Percentiles rank a stretch among this genome's conserved stretches.
Evolutionary conservation across 345 rosid genomes (phyloP).

Genomic region (Psidium friedrichsthalianum): DNA sequence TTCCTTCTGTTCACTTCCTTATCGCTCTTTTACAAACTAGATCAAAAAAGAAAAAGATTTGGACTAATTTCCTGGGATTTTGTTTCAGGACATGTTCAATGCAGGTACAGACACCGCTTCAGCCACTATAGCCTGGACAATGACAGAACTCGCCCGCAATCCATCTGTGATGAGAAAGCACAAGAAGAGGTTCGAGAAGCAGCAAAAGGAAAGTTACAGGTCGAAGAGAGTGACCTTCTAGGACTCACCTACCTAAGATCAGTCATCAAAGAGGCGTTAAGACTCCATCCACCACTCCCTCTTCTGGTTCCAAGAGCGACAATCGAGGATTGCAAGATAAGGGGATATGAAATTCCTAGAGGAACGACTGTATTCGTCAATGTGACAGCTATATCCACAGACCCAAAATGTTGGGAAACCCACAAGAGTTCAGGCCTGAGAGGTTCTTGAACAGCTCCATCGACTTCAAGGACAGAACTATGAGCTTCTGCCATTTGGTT

Average conservation of each 20-base stretch:
- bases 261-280: slow-evolving; percentile 16
- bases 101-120: slow-evolving; percentile 33
- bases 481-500: slow-evolving; percentile 47
- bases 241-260: slow-evolving; percentile 15
- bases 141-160: slow-evolving; percentile 23
- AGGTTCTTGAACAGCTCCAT: slow-evolving; percentile 23
- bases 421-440: slow-evolving; percentile 27
- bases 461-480: slow-evolving; percentile 38
- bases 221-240: slow-evolving; percentile 21
- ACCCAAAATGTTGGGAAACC: slow-evolving; percentile 25
- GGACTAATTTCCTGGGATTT: not conserved
- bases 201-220: slow-evolving; percentile 3
- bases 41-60: not conserved
- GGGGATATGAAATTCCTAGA: slow-evolving; percentile 22
- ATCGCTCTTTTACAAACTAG: not conserved
- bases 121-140: slow-evolving; percentile 22
- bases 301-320: slow-evolving; percentile 29
- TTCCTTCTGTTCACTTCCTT: not conserved
- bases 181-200: slow-evolving; percentile 19
- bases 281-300: slow-evolving; percentile 30
- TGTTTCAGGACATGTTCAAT: slow-evolving; percentile 25
- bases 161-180: slow-evolving; percentile 15
- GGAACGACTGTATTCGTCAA: slow-evolving; percentile 24
- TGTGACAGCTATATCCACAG: slow-evolving; percentile 9
- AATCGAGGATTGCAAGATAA: slow-evolving; percentile 6